phyloP scores from a whole-genome alignment of 768 basidiomycete species.

The Lactarius sanguifluus region DNA sequence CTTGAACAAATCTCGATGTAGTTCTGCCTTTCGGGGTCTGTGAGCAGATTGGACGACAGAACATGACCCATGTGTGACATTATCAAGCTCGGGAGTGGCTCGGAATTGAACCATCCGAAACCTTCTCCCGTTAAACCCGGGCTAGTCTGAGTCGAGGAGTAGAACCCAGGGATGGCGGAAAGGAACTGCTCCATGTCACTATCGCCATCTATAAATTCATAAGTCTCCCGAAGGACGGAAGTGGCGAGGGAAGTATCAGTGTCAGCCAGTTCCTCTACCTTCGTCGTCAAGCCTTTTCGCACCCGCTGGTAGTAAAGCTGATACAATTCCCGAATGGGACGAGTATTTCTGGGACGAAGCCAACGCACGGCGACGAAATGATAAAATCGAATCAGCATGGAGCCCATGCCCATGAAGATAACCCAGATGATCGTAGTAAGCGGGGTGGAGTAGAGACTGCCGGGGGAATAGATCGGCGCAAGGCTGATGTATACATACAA shows the following conservation, averaged over 20 bases:
- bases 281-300: background rate
- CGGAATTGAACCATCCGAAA: too few species aligned
- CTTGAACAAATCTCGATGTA: background rate
- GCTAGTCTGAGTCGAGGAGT: too few species aligned
- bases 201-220: background rate
- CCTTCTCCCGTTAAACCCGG: too few species aligned
- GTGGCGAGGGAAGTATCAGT: slow-evolving; percentile 11
- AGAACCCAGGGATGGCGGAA: slow-evolving; percentile 7
- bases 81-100: background rate
- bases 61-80: background rate
- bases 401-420: background rate
- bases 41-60: too few species aligned
- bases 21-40: background rate
- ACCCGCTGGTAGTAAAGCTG: background rate
- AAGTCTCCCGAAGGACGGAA: background rate
- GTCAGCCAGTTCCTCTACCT: slow-evolving; percentile 10
- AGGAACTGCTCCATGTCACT: slow-evolving; percentile 12
- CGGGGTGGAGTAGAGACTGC: background rate
- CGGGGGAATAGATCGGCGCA: background rate
- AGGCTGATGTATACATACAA: background rate
- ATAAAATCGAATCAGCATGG: background rate
- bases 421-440: background rate
- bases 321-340: background rate
- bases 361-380: background rate
- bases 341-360: background rate